Conservation (phyloP, 192 early-diverging fungal species). For the Paraglomus brasilianum region DNA sequence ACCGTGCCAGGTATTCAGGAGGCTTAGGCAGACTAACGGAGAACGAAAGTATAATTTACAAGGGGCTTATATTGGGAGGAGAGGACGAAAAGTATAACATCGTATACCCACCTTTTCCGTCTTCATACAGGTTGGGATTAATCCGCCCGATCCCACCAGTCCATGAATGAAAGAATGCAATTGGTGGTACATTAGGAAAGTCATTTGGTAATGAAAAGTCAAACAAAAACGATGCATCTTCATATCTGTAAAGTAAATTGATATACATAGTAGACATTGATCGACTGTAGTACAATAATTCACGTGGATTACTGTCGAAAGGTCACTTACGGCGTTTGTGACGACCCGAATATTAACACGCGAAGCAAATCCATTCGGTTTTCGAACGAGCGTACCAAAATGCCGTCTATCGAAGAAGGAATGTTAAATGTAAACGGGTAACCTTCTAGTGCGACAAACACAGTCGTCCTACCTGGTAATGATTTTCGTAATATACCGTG, state of each 20-base stretch:
- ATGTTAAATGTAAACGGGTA: no score
- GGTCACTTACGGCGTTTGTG: conserved; percentile 45
- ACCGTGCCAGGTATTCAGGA: conserved; percentile 60
- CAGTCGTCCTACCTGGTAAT: conserved; percentile 31
- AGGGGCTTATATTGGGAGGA: no score
- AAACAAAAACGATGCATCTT: conserved; percentile 58
- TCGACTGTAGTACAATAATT: no score
- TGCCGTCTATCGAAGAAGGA: conserved; percentile 37
- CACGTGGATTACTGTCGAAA: no score
- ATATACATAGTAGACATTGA: no score
- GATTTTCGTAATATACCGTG: conserved; percentile 46
- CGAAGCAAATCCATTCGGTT: conserved; percentile 56
- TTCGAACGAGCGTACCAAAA: conserved; percentile 57
- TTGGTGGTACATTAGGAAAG: conserved; percentile 53
- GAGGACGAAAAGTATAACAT: neutral
- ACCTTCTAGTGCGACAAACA: no score
- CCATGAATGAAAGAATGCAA: conserved; percentile 55
- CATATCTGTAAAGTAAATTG: conserved; percentile 26
- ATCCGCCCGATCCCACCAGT: conserved; percentile 55
- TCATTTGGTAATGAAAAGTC: conserved; percentile 52
- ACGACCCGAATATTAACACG: conserved; percentile 55
- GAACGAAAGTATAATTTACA: no score
- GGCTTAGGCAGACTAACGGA: conserved; percentile 49
- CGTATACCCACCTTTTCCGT: conserved; percentile 9
- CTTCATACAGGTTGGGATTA: conserved; percentile 63